These are phyloP conservation scores for Hypoxylon sp. DNA, from an alignment of 2,329 filamentous ascomycete genomes.

Conservation along the genomic window DNA sequence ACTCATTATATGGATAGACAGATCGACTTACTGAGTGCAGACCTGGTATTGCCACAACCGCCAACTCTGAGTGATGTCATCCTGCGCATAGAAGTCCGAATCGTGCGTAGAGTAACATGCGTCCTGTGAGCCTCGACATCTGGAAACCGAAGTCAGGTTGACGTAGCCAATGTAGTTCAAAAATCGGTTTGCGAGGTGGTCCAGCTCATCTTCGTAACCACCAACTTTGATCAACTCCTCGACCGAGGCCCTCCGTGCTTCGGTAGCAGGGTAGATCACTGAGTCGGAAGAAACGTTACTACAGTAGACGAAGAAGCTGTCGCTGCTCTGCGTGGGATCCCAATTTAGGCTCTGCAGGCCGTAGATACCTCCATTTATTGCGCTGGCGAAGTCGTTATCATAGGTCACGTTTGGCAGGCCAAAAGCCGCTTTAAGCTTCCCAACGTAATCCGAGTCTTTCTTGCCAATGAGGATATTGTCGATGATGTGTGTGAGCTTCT, in stretches of 20 bases:
- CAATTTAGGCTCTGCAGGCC: conserved; percentile 67
- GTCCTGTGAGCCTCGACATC: conserved; percentile 53
- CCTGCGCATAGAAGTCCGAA: conserved; percentile 54
- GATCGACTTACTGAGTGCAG: conserved; percentile 65
- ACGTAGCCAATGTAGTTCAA: conserved; percentile 68
- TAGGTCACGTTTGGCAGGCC: conserved; percentile 62
- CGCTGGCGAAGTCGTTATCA: conserved; percentile 65
- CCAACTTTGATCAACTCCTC: conserved; percentile 59
- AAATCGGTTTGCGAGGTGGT: conserved; percentile 59
- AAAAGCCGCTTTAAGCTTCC: conserved; percentile 61
- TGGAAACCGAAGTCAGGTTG: conserved; percentile 50
- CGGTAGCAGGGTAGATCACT: conserved; percentile 61
- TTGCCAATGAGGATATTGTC: conserved; percentile 66
- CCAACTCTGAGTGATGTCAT: conserved; percentile 59
- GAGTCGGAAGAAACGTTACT: conserved; percentile 60
- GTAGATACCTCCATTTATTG: conserved; percentile 59
- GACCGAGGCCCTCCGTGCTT: conserved; percentile 55
- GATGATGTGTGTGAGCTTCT: conserved; percentile 67
- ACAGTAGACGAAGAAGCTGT: conserved; percentile 64
- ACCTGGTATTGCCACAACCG: conserved; percentile 68
- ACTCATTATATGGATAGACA: not conserved
- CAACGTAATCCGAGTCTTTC: conserved; percentile 59
- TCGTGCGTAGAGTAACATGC: conserved; percentile 58
- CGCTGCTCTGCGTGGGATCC: conserved; percentile 63
- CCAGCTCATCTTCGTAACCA: conserved; percentile 58